Evolutionary conservation across 2,329 filamentous ascomycete genomes (phyloP).

Genomic region (Leptographium wingfieldii): DNA sequence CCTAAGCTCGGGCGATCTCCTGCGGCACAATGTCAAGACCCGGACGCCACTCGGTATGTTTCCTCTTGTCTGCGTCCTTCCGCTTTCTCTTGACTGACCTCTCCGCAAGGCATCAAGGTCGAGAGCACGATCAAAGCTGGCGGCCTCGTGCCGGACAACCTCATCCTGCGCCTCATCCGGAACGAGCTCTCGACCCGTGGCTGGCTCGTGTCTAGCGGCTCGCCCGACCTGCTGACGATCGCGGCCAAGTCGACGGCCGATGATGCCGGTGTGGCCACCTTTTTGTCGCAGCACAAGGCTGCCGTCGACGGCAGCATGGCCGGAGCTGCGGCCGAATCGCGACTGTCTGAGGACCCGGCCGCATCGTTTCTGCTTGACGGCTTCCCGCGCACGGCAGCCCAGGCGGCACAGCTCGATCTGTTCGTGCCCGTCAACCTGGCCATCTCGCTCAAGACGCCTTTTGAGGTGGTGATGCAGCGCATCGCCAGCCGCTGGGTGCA

Average conservation of each 20-base stretch:
- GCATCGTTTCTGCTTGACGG: constrained; percentile 94
- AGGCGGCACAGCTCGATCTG: constrained; percentile 64
- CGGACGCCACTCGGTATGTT: constrained; percentile 68
- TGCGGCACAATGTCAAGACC: constrained; percentile 85
- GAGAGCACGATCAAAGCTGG: constrained; percentile 80
- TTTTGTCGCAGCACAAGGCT: constrained; percentile 22
- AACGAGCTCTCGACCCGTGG: constrained; percentile 76
- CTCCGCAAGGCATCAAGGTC: constrained; percentile 64
- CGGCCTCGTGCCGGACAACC: constrained; percentile 77
- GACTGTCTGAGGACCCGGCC: constrained; percentile 52
- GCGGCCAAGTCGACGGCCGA: not conserved
- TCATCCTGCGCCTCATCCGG: constrained; percentile 86
- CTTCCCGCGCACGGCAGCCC: constrained; percentile 76
- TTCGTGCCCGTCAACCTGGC: constrained; percentile 93
- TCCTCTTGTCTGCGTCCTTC: constrained; percentile 1
- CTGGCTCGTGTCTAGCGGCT: constrained; percentile 52
- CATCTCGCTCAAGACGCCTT: constrained; percentile 74
- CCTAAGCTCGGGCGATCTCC: constrained; percentile 85
- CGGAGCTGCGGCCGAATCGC: constrained; percentile 8
- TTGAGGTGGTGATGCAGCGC: constrained; percentile 74
- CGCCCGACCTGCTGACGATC: constrained; percentile 6
- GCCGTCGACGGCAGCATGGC: constrained; percentile 11
- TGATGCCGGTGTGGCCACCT: constrained; percentile 24
- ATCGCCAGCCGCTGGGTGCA: constrained; percentile 93
- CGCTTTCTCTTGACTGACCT: not conserved